Conservation (phyloP, 176 grass and related monocot species). For the Alloteropsis semialata region DNA sequence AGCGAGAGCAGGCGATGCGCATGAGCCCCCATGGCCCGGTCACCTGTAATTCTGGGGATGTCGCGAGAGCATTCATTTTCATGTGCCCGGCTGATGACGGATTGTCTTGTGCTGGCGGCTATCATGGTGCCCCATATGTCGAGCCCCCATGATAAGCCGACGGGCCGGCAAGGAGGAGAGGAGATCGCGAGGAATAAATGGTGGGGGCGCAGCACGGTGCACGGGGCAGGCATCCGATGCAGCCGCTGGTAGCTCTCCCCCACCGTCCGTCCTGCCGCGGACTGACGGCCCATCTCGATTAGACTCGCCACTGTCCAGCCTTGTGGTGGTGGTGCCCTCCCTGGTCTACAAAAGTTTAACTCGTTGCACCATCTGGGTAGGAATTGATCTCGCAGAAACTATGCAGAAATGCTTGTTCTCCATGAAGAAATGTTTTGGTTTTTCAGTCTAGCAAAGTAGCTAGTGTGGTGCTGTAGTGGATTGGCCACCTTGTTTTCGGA, state of each 20-base stretch:
- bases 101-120: neutral
- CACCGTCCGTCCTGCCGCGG: neutral
- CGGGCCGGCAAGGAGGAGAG: neutral
- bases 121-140: constrained; percentile 30
- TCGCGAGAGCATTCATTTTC: constrained; percentile 16
- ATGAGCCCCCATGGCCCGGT: neutral
- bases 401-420: neutral
- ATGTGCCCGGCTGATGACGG: constrained; percentile 15
- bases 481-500: neutral
- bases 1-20: neutral
- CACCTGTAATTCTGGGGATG: constrained; percentile 24
- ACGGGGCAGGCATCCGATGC: constrained; percentile 48
- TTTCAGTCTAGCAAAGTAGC: neutral
- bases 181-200: constrained; percentile 21
- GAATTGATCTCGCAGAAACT: neutral
- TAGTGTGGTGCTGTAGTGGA: neutral
- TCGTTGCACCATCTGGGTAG: neutral
- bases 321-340: no score
- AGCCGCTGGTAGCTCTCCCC: neutral
- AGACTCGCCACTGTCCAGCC: neutral
- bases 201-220: neutral
- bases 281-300: neutral
- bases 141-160: neutral
- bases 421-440: neutral
- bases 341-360: neutral